A percentile compares a stretch with the other conserved stretches of the same genome.
phyloP scores from a whole-genome alignment of 2,329 filamentous ascomycete genomes.

The Colletotrichum sidae region DNA sequence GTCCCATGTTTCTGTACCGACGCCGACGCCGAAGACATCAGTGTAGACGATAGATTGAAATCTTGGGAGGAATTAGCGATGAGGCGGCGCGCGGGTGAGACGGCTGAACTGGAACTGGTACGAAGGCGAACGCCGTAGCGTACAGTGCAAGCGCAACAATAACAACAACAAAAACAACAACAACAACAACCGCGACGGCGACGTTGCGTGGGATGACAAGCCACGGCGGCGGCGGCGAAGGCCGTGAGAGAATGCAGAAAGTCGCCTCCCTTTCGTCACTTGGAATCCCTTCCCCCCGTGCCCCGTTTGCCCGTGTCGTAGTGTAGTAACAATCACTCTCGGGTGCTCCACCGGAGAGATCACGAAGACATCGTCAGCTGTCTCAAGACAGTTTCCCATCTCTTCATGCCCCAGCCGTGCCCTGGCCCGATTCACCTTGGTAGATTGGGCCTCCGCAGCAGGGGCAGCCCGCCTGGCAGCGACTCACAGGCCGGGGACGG shows the following conservation, averaged over 20 bases:
- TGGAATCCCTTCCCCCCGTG: constrained; percentile 8
- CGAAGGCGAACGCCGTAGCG: too few species aligned
- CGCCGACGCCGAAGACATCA: constrained; percentile 1
- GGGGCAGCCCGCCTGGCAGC: constrained; percentile 11
- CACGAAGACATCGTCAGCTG: constrained; percentile 35
- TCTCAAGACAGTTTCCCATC: constrained; percentile 35
- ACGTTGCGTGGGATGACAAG: constrained; percentile 26
- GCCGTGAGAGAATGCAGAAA: constrained; percentile 11
- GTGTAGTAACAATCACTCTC: too few species aligned
- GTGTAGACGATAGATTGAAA: constrained; percentile 10
- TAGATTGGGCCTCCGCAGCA: constrained; percentile 18
- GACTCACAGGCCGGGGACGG: constrained; percentile 9
- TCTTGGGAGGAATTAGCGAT: not conserved
- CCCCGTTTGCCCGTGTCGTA: too few species aligned
- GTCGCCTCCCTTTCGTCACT: constrained; percentile 28
- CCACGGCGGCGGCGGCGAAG: not conserved
- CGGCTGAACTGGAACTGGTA: not conserved
- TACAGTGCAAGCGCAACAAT: too few species aligned
- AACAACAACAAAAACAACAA: too few species aligned
- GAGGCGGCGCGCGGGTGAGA: constrained; percentile 11
- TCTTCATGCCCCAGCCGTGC: constrained; percentile 24
- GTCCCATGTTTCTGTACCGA: constrained; percentile 16
- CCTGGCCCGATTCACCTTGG: constrained; percentile 25
- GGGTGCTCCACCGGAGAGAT: constrained; percentile 22
- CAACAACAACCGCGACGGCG: constrained; percentile 10